A percentile compares a stretch with the other conserved stretches of the same genome.
Conservation (phyloP, 1,139 yeast genomes). For the Saccharomyces pastorianus region DNA sequence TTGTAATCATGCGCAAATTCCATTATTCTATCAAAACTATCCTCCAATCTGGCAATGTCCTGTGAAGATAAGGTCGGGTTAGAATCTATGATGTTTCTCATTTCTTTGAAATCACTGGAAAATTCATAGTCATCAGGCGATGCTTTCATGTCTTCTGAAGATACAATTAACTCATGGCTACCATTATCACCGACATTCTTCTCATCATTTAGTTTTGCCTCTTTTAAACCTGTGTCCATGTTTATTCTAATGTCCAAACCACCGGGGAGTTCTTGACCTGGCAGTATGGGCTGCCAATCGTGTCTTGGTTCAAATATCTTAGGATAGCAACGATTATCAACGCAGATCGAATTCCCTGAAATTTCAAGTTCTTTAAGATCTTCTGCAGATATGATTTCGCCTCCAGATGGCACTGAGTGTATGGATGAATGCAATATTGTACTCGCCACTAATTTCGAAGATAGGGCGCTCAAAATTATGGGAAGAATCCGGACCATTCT, state of each 20-base stretch:
- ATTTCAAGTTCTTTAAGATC: not conserved
- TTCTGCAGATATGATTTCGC: not conserved
- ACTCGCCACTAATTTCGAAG: not conserved
- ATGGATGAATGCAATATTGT: not conserved
- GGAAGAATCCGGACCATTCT: not conserved
- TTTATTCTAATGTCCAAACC: constrained; percentile 72
- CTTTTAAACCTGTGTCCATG: constrained; percentile 56
- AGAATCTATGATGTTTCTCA: constrained; percentile 7
- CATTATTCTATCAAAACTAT: constrained; percentile 24
- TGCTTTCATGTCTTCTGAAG: not conserved
- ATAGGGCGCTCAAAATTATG: not conserved
- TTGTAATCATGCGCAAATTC: constrained; percentile 32
- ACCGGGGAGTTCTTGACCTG: constrained; percentile 64
- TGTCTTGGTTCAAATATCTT: constrained; percentile 48
- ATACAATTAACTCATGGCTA: not conserved
- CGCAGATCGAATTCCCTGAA: constrained; percentile 34
- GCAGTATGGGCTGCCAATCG: constrained; percentile 62
- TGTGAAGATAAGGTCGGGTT: constrained; percentile 10
- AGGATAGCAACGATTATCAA: constrained; percentile 55
- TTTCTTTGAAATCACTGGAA: constrained; percentile 17
- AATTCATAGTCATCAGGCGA: constrained; percentile 17
- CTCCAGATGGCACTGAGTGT: not conserved
- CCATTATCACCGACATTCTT: constrained; percentile 6
- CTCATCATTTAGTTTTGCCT: constrained; percentile 51
- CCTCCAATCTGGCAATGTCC: constrained; percentile 15